phyloP scores from a whole-genome alignment of 2,329 filamentous ascomycete species.

The Cercospora citrullina region DNA sequence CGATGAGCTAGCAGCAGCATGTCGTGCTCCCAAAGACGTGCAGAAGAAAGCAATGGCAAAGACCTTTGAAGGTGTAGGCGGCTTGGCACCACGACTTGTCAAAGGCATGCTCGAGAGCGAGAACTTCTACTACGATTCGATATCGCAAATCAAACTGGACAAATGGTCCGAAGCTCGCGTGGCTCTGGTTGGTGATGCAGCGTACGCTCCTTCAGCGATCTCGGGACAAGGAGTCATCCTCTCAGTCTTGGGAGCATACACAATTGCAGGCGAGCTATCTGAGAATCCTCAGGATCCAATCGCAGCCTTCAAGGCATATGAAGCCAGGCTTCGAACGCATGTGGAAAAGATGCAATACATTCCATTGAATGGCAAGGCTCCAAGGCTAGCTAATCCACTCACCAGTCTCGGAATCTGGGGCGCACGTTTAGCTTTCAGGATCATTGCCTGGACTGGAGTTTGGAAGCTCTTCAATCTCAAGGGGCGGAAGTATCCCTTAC shows the following conservation, averaged over 20 bases:
- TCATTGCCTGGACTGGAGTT: slow-evolving; percentile 15
- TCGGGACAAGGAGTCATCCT: slow-evolving; percentile 36
- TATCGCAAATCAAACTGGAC: slow-evolving; percentile 42
- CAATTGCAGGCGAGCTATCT: slow-evolving; percentile 42
- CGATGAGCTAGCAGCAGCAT: slow-evolving; percentile 8
- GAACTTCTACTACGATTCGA: slow-evolving; percentile 49
- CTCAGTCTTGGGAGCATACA: slow-evolving; percentile 42
- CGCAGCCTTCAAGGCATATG: slow-evolving; percentile 27
- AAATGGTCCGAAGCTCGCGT: slow-evolving; percentile 38
- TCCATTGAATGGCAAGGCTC: slow-evolving; percentile 28
- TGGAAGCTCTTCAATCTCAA: slow-evolving; percentile 15
- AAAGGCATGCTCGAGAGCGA: slow-evolving; percentile 41
- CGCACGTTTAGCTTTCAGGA: slow-evolving; percentile 4
- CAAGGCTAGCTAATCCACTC: slow-evolving; percentile 24
- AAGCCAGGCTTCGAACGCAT: slow-evolving; percentile 22
- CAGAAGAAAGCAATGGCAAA: slow-evolving; percentile 16
- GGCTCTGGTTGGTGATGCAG: slow-evolving; percentile 43
- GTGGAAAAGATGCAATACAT: slow-evolving; percentile 31
- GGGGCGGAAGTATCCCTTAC: neutral
- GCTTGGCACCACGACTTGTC: slow-evolving; percentile 32
- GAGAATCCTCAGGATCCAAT: slow-evolving; percentile 17
- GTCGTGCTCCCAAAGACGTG: slow-evolving; percentile 11
- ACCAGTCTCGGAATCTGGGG: slow-evolving; percentile 15
- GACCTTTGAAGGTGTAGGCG: slow-evolving; percentile 18
- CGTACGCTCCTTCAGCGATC: slow-evolving; percentile 39